Evolutionary conservation across 805 yeast species (phyloP), one percentile per base, ranked within the genome.

Genomic region (Cyberlindnera suaveolens): DNA sequence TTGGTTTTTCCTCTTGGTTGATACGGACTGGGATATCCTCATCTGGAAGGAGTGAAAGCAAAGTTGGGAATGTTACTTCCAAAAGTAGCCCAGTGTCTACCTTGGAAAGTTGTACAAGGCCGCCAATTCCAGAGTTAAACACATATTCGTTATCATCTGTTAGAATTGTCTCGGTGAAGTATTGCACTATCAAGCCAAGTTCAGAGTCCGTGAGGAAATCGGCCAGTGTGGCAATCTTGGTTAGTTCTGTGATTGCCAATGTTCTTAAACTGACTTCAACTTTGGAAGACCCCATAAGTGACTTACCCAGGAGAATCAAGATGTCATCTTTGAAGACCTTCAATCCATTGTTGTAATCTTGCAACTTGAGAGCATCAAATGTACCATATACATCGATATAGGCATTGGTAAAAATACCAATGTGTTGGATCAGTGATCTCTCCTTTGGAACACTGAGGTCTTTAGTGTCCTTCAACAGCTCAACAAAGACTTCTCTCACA

Each of bases 181-280:
- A 78, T 50, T 78, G 85, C 30, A 82, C 75, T 6, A 85, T 66
- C 41, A 85, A 63, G 26, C 78, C 74, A 23, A 77, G 60, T 51
- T 88, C 96, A 41, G 75, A 75, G 4, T 53, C 49, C 14, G 62
- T 61, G 38, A 88, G 62, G 49, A 77, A 80, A 1, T 63, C 65
- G 2, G 64, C 60, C 50, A 85, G 64, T 27, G 68, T 64, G 8
- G 80, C 66, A 35, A 87, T 55, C 40, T 77, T 76, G 1, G 79
- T 70, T 40, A 88, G 69, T 36, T 84, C 85, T 42, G 77, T 77
- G 26, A 85, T 66, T 1, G 93, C 76, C 34, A 82, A 65, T 23
- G 83, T 71, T 53, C 88, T 72, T 44, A 88, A 68, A 1, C 89
- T 77, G 10, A 80, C 80, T 53, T 86, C 96, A 27, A 77, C 64